These are phyloP conservation scores for Penicillium crustosum DNA, from an alignment of 2,329 filamentous ascomycete genomes.

Conservation along the genomic window DNA sequence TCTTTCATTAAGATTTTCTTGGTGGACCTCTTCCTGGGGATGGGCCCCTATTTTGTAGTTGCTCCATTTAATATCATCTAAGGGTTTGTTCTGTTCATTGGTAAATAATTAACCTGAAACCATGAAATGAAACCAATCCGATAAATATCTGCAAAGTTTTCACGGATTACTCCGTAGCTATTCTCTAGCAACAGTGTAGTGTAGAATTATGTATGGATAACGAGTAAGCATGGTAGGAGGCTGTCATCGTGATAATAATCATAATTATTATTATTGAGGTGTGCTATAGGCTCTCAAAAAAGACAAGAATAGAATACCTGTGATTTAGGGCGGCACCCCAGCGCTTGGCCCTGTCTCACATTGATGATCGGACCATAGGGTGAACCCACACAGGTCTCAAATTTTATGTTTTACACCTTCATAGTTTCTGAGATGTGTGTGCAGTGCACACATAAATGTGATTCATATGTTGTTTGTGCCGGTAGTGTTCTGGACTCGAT, in stretches of 20 bases:
- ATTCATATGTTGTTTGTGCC: background rate
- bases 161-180: background rate
- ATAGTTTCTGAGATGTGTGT: background rate
- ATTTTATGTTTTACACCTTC: background rate
- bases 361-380: conserved; percentile 14
- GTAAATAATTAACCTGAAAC: conserved; percentile 4
- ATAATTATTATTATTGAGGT: background rate
- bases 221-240: background rate
- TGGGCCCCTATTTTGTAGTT: background rate
- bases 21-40: background rate
- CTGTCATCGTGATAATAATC: background rate
- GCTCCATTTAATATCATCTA: background rate
- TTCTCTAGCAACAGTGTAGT: background rate
- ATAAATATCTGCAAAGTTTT: background rate
- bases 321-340: background rate
- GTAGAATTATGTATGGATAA: background rate
- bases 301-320: conserved; percentile 7
- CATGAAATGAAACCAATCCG: background rate
- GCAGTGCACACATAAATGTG: background rate
- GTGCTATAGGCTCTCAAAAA: background rate
- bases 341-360: conserved; percentile 23
- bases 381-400: conserved; percentile 1
- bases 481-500: background rate
- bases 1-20: background rate
- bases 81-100: background rate